Base-by-base conservation (phyloP, 768 basidiomycete genomes). In the Leccinum disarticulatum region DNA sequence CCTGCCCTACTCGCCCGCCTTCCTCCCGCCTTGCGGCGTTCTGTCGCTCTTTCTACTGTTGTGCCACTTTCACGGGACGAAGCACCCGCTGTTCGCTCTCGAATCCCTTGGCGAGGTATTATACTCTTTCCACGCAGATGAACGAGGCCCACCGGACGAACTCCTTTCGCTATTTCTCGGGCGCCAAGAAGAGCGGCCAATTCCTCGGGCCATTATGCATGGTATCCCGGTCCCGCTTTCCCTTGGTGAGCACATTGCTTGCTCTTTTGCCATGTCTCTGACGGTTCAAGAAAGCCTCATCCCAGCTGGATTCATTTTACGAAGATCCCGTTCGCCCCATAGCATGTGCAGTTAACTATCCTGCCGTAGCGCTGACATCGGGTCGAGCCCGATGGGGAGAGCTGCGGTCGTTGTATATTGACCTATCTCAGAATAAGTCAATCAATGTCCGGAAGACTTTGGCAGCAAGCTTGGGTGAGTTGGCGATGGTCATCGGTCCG, bases 21-120 rank as follows among this genome's bases (percentile, higher is more conserved):
- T 15, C 67, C 84, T 0, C 78, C 80, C 6, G 66, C 75, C 7
- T 77, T 83, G 57, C 86, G 92, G 13, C 83, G 83, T 19, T 68
- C 76, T 9, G 80, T 93, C 10, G 90, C 91, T 2, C 71, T 93
- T 55, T 80, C 84, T 50, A 86, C 87, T 0, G 75, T 93, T 35
- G 56, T 83, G 6, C 78, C 82, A 3, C 83, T 96, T 25, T 81
- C 86, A 15, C 71, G 70, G 27, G 93, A 95, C 70, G 79, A 82
- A 47, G 80, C 82, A 19, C 73, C 82, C 4, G 78, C 82, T 17
- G 93, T 97, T 27, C 87, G 92, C 22, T 83, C 83, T 15, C 33
- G 95, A 97, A 69, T 82, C 91, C 19, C 81, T 97, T 5, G 95
- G 95, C 2, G 95, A 97, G 73, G 86, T 96, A 35, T 81, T 97